phyloP scores from a whole-genome alignment of 495 filamentous ascomycete species.

The Evansstolkia leycettana region DNA sequence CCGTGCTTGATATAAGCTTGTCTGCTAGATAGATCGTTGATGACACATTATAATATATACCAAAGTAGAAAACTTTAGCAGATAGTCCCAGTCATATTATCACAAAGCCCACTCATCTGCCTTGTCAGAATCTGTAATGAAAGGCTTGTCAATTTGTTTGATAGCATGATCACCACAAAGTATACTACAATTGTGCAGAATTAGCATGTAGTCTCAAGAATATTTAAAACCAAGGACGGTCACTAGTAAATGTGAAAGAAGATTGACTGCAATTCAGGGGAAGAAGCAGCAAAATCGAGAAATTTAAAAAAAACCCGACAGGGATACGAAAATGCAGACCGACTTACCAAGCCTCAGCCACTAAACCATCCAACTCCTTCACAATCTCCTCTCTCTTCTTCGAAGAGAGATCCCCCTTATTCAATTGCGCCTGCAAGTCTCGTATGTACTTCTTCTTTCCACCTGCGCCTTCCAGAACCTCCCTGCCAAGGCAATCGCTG shows the following conservation, averaged over 20 bases:
- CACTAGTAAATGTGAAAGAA: too few relatives aligned
- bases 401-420: slow-evolving; percentile 51
- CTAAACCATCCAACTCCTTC: slow-evolving; percentile 75
- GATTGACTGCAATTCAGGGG: too few relatives aligned
- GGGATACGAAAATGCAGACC: not conserved
- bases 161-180: slow-evolving; percentile 91
- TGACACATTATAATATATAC: too few relatives aligned
- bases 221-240: too few relatives aligned
- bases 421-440: slow-evolving; percentile 72
- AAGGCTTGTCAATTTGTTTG: slow-evolving; percentile 84
- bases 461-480: slow-evolving; percentile 62
- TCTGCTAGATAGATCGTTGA: too few relatives aligned
- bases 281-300: too few relatives aligned
- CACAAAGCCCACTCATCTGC: slow-evolving; percentile 74
- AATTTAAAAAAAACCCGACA: not conserved
- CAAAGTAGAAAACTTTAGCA: too few relatives aligned
- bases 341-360: slow-evolving; percentile 69
- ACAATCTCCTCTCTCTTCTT: slow-evolving; percentile 68
- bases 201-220: too few relatives aligned
- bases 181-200: slow-evolving; percentile 35
- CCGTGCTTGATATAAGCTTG: too few relatives aligned
- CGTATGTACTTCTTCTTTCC: slow-evolving; percentile 69
- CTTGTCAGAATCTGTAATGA: slow-evolving; percentile 59
- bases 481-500: slow-evolving; percentile 76
- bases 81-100: too few relatives aligned